Conservation (phyloP, 164 flowering plant species). For the Amborella trichopoda region DNA sequence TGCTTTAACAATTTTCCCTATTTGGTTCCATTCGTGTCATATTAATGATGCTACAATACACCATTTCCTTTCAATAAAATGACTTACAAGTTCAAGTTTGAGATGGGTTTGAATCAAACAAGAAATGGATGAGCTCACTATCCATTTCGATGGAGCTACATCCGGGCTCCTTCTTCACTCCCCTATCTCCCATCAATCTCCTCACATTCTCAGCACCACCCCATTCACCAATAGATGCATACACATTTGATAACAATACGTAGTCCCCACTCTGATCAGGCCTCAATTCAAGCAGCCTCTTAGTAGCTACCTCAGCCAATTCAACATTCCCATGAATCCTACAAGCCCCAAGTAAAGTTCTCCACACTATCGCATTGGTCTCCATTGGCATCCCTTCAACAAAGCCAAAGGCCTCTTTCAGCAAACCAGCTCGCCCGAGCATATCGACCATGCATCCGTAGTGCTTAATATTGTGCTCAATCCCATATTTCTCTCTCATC, state of each 20-base stretch:
- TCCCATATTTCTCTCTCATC: constrained; percentile 31
- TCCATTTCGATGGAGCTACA: constrained; percentile 31
- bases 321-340: constrained; percentile 51
- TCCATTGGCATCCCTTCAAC: constrained; percentile 37
- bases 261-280: constrained; percentile 56
- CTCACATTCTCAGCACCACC: constrained; percentile 46
- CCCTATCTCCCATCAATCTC: constrained; percentile 53
- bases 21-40: too few species aligned
- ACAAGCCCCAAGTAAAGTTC: constrained; percentile 71
- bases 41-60: too few species aligned
- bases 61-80: too few species aligned
- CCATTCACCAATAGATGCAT: constrained; percentile 61
- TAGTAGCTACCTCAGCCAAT: constrained; percentile 43
- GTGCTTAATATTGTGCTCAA: constrained; percentile 55
- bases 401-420: constrained; percentile 48
- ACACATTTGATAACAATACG: constrained; percentile 52
- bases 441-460: constrained; percentile 74
- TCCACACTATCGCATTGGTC: constrained; percentile 60
- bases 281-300: constrained; percentile 30
- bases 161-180: constrained; percentile 41
- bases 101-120: too few species aligned
- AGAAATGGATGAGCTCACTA: constrained; percentile 33
- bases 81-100: too few species aligned
- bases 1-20: too few species aligned
- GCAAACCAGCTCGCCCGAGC: constrained; percentile 51